These are phyloP conservation scores for Harrya chromipes DNA, from an alignment of 768 basidiomycete genomes.

Conservation along the genomic window DNA sequence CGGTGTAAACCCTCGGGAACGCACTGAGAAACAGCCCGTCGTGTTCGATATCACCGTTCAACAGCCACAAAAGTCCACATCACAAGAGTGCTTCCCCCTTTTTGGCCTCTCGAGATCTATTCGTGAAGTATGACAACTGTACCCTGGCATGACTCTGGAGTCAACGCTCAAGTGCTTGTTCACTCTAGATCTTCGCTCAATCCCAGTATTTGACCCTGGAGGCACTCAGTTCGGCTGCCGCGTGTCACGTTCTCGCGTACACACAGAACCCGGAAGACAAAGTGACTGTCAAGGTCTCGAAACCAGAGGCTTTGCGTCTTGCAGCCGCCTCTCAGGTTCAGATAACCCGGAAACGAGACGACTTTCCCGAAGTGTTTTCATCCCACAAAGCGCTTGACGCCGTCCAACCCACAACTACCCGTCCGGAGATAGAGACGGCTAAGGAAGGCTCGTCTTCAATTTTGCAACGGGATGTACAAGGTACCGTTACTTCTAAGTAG, in stretches of 20 bases:
- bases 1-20: conserved; percentile 67
- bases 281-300: conserved; percentile 57
- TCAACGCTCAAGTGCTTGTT: neutral
- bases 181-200: conserved; percentile 41
- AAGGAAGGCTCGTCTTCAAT: no score
- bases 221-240: conserved; percentile 56
- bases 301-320: conserved; percentile 68
- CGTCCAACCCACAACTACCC: neutral
- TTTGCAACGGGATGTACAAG: conserved; percentile 33
- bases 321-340: conserved; percentile 65
- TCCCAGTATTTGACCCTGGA: conserved; percentile 66
- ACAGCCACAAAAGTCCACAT: neutral
- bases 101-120: conserved; percentile 33
- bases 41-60: conserved; percentile 46
- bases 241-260: conserved; percentile 41
- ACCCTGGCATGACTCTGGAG: neutral
- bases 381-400: neutral
- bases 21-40: conserved; percentile 60
- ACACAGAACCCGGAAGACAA: conserved; percentile 18
- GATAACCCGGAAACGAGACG: conserved; percentile 44
- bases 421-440: neutral
- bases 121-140: neutral
- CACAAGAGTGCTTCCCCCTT: conserved; percentile 12
- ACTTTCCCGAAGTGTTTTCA: conserved; percentile 31
- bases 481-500: no score